Evolutionary conservation across 495 filamentous ascomycete genomes (phyloP), one percentile per base, ranked within the genome.

Genomic region (Venustampulla echinocandica): DNA sequence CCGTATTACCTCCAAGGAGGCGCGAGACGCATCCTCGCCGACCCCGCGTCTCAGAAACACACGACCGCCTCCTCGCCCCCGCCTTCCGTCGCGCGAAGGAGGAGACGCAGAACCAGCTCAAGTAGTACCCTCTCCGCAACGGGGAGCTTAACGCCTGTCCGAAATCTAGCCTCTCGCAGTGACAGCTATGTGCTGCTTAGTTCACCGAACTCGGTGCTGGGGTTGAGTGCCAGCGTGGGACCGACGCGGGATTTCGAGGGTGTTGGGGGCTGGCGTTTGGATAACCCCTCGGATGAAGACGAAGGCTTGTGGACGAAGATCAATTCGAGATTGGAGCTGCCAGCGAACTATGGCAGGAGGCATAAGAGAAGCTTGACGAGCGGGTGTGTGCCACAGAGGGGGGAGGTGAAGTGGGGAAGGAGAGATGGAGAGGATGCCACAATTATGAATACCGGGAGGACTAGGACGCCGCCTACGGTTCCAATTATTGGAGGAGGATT

Each of bases 181-280:
- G 27, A 30, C n/a, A 7, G 7, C 27, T n/a, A 7, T 30, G 27
- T 65, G 2, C 3, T 7, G 3, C 18, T 40, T 4, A 40, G 18
- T 22, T 50, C 59, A 3, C 49, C 50, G 5, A 64, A 61, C 15
- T 58, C 43, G 21, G 41, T 48, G 2, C 48, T 71, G 2, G 59
- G 54, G 19, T 37, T 73, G 10, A 61, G 61, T 13, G 63, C 68
- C 9, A 66, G 61, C 22, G 50, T 68, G 11, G 68, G 70, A 1
- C 49, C 74, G 17, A 70, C 74, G 42, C 71, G 86, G 4, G 87
- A 93, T 63, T 93, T 82, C 54, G 87, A 93, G 65, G 87, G 85
- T n/a, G 73, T 93, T 2, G 87, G 87, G 10, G 87, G 87, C 1
- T 90, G 85, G 85, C 69, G 82, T 43, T 48, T 76, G 13, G 62